phyloP scores from a whole-genome alignment of 2,329 filamentous ascomycete species.

The Blumeriella jaapii region DNA sequence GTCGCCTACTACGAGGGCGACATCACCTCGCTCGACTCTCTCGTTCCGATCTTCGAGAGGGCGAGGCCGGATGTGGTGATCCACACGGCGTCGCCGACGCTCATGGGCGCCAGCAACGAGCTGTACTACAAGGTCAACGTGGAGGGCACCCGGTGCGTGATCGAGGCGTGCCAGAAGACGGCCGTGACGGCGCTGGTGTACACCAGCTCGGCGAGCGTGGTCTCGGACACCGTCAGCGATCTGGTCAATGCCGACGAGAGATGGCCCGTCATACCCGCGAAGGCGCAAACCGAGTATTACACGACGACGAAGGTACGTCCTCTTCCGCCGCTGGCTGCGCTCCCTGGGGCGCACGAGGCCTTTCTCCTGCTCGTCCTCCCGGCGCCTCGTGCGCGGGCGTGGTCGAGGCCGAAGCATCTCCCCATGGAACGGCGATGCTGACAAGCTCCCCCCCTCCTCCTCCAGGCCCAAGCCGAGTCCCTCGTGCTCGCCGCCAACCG shows the following conservation, averaged over 20 bases:
- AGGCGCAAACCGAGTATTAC: conserved; percentile 68
- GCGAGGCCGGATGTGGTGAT: conserved; percentile 73
- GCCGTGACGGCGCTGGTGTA: conserved; percentile 78
- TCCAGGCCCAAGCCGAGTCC: conserved; percentile 63
- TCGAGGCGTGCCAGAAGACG: conserved; percentile 58
- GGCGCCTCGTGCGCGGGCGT: too few relatives aligned
- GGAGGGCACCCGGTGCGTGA: conserved; percentile 67
- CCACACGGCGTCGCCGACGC: conserved; percentile 71
- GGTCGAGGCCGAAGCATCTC: too few relatives aligned
- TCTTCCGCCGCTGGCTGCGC: too few relatives aligned
- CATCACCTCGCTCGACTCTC: conserved; percentile 54
- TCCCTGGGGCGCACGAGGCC: too few relatives aligned
- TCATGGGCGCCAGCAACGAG: conserved; percentile 41
- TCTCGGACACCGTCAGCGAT: conserved; percentile 70
- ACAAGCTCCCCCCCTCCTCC: background rate
- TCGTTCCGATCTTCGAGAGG: conserved; percentile 52
- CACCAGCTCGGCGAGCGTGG: conserved; percentile 78
- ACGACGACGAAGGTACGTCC: conserved; percentile 74
- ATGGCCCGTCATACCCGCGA: conserved; percentile 64
- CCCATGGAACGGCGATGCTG: too few relatives aligned
- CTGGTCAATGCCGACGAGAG: conserved; percentile 69
- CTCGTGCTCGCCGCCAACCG: conserved; percentile 70
- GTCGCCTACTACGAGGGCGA: conserved; percentile 65
- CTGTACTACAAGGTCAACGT: conserved; percentile 78
- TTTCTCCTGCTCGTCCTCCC: too few relatives aligned